Evolutionary conservation across 345 rosid species (phyloP).

Genomic region (Raphanus sativus): DNA sequence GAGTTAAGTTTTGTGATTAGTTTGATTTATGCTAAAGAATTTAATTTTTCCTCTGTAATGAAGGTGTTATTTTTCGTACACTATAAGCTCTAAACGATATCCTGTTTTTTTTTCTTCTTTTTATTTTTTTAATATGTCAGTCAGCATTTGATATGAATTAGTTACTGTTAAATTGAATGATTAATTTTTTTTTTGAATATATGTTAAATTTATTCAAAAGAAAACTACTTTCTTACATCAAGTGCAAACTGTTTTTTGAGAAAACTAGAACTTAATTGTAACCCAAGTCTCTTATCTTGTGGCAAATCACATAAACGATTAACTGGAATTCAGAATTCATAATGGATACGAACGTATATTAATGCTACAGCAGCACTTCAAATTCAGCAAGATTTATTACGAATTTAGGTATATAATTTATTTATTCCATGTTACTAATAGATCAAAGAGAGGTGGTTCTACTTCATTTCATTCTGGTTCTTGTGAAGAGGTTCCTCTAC

Average conservation of each 20-base stretch:
- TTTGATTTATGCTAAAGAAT: conserved; percentile 16
- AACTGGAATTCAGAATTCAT: not conserved
- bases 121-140: not conserved
- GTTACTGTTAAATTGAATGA: conserved; percentile 30
- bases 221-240: too few relatives aligned
- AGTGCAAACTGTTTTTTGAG: too few relatives aligned
- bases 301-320: too few relatives aligned
- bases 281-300: too few relatives aligned
- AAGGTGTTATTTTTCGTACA: not conserved
- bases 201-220: too few relatives aligned
- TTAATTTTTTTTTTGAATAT: not conserved
- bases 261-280: too few relatives aligned
- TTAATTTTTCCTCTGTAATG: not conserved
- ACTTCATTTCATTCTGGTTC: not conserved
- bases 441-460: conserved; percentile 6
- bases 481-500: not conserved
- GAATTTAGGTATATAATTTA: not conserved
- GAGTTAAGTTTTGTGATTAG: conserved; percentile 33
- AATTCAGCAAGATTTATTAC: not conserved
- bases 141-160: conserved; percentile 2
- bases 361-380: not conserved
- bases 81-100: not conserved
- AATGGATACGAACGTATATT: not conserved
- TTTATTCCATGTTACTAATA: not conserved
- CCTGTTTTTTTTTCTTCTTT: not conserved